Evolutionary conservation across 495 filamentous ascomycete species (phyloP).

Genomic region (Hypoxylon cercidicola): DNA sequence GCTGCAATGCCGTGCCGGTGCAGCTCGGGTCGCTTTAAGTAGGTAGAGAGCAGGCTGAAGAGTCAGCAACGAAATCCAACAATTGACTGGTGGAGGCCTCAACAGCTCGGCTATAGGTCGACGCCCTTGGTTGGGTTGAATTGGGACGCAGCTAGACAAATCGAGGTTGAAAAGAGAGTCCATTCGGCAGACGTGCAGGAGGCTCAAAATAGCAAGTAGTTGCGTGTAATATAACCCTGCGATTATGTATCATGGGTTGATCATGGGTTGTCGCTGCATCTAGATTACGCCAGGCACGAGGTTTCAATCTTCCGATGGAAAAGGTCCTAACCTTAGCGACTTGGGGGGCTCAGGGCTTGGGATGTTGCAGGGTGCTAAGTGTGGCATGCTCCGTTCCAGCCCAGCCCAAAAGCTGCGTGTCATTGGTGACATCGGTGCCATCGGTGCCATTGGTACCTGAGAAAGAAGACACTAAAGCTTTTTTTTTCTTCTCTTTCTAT

Average conservation of each 20-base stretch:
- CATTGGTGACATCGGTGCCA: constrained; percentile 30
- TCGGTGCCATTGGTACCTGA: background rate
- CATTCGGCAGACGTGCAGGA: constrained; percentile 31
- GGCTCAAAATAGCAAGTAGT: constrained; percentile 42
- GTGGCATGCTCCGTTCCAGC: constrained; percentile 8
- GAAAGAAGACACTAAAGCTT: background rate
- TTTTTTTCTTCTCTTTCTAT: too few relatives aligned
- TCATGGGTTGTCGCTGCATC: constrained; percentile 28
- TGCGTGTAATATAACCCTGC: constrained; percentile 31
- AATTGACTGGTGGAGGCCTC: constrained; percentile 14
- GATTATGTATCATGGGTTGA: constrained; percentile 2
- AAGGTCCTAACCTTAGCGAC: constrained; percentile 4
- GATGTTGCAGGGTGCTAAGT: too few relatives aligned
- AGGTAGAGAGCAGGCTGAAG: constrained; percentile 2
- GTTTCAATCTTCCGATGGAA: constrained; percentile 10
- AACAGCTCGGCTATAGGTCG: constrained; percentile 37
- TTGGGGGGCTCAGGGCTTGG: too few relatives aligned
- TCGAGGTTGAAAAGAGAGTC: constrained; percentile 7
- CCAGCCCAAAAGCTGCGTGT: constrained; percentile 16
- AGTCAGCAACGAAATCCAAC: constrained; percentile 11
- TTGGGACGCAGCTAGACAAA: constrained; percentile 23
- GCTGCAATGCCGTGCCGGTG: constrained; percentile 1
- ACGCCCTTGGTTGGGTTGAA: constrained; percentile 28
- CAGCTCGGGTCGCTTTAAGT: constrained; percentile 24
- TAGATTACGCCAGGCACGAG: constrained; percentile 33